These are phyloP conservation scores for Scheffersomyces lignosus DNA, from an alignment of 805 yeast species.

Conservation along the genomic window DNA sequence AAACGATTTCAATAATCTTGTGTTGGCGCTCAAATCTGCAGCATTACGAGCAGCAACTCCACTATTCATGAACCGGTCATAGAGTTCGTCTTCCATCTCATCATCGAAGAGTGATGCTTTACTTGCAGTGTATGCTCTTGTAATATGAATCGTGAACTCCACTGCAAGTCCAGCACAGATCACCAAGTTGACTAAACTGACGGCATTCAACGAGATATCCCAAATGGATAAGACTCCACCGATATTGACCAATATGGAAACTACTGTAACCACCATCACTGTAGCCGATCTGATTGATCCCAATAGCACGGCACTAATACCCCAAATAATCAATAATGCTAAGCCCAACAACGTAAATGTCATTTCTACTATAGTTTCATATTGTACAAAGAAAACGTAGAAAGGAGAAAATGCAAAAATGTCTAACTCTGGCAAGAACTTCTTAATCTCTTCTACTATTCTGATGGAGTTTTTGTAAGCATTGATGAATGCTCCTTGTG, in stretches of 20 bases:
- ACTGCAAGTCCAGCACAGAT: slow-evolving; percentile 94
- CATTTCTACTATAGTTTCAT: slow-evolving; percentile 59
- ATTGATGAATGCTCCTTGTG: slow-evolving; percentile 79
- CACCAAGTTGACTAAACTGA: slow-evolving; percentile 81
- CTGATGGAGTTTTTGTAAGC: slow-evolving; percentile 76
- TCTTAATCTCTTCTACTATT: slow-evolving; percentile 56
- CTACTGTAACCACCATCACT: slow-evolving; percentile 57
- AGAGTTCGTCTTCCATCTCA: slow-evolving; percentile 11
- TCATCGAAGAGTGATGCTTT: slow-evolving; percentile 18
- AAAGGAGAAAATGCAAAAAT: slow-evolving; percentile 92
- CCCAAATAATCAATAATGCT: slow-evolving; percentile 55
- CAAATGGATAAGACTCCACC: slow-evolving; percentile 79
- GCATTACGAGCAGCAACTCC: slow-evolving; percentile 1
- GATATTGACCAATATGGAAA: slow-evolving; percentile 65
- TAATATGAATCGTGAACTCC: slow-evolving; percentile 88
- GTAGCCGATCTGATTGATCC: slow-evolving; percentile 67
- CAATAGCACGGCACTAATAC: slow-evolving; percentile 54
- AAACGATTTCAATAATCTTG: slow-evolving; percentile 33
- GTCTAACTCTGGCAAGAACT: slow-evolving; percentile 38
- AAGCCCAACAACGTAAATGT: slow-evolving; percentile 53
- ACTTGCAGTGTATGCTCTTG: slow-evolving; percentile 66
- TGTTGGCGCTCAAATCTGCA: slow-evolving; percentile 3
- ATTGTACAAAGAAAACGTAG: slow-evolving; percentile 91
- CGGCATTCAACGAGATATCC: slow-evolving; percentile 81
- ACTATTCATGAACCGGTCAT: slow-evolving; percentile 14